These are phyloP conservation scores for Trametes sp. DNA, from an alignment of 1,284 basidiomycete genomes.

Conservation along the genomic window DNA sequence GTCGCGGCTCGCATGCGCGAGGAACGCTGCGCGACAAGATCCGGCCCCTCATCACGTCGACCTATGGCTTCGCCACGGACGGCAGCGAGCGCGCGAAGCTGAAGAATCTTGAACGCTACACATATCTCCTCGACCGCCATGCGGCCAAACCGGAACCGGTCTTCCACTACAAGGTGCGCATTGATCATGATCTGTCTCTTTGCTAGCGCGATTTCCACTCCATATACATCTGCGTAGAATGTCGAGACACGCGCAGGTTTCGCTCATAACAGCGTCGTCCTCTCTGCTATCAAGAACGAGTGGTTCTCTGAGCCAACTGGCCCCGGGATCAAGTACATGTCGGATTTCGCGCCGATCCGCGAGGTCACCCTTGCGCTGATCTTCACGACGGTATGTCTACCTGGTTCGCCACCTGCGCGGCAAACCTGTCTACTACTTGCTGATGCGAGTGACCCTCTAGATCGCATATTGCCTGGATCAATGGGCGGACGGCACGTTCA, in stretches of 20 bases:
- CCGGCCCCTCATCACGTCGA: neutral
- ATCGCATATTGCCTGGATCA: conserved; percentile 5
- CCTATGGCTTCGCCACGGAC: neutral
- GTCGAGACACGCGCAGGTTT: neutral
- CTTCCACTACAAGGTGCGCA: conserved; percentile 15
- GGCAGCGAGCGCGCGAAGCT: neutral
- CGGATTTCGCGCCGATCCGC: conserved; percentile 6
- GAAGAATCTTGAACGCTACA: neutral
- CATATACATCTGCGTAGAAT: conserved; percentile 4
- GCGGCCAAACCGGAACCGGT: neutral
- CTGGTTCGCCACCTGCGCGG: neutral
- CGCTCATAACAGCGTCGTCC: conserved; percentile 1
- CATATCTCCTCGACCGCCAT: conserved; percentile 1
- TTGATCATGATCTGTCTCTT: neutral
- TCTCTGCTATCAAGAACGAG: neutral
- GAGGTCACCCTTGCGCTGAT: conserved; percentile 7
- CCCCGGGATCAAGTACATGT: neutral
- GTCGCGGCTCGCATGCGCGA: conserved; percentile 4
- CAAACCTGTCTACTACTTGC: neutral
- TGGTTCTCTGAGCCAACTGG: conserved; percentile 1
- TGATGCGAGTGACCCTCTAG: too few relatives aligned
- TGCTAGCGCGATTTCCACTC: too few relatives aligned
- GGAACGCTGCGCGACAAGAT: conserved; percentile 11
- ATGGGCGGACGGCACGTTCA: neutral
- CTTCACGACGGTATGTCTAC: neutral